Conservation (phyloP, 1,284 basidiomycete species). For the Rugosomyces carneus region DNA sequence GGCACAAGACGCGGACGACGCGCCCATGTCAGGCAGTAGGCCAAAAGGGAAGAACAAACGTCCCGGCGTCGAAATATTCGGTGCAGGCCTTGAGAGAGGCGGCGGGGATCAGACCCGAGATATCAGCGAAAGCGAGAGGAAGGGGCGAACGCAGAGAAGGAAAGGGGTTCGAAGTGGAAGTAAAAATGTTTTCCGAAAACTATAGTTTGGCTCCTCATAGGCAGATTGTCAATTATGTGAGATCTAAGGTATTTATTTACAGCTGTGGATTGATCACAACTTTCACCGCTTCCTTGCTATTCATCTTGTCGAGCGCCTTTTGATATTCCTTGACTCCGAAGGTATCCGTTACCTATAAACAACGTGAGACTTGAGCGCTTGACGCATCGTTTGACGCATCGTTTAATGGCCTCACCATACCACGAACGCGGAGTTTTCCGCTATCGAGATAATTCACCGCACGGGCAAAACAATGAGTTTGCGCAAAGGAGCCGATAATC, state of each 20-base stretch:
- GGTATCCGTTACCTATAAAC: slow-evolving; percentile 59
- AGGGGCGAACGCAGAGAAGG: slow-evolving; percentile 67
- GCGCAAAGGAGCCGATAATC: slow-evolving; percentile 85
- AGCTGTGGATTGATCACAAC: slow-evolving; percentile 47
- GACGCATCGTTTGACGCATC: not conserved
- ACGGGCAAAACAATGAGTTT: slow-evolving; percentile 82
- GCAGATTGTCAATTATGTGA: no score
- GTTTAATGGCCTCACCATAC: slow-evolving; percentile 51
- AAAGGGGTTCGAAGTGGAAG: slow-evolving; percentile 78
- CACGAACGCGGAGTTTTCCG: slow-evolving; percentile 76
- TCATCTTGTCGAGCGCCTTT: slow-evolving; percentile 81
- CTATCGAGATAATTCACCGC: slow-evolving; percentile 84
- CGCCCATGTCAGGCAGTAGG: slow-evolving; percentile 18
- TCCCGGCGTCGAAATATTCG: slow-evolving; percentile 75
- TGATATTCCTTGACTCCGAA: slow-evolving; percentile 78
- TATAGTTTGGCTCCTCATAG: slow-evolving; percentile 10
- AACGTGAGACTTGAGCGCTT: not conserved
- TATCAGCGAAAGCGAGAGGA: slow-evolving; percentile 51
- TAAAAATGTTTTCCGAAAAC: slow-evolving; percentile 67
- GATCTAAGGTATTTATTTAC: no score
- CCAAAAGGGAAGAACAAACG: slow-evolving; percentile 36
- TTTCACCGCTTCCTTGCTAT: slow-evolving; percentile 62
- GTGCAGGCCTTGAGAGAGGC: slow-evolving; percentile 81
- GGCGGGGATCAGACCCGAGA: slow-evolving; percentile 40
- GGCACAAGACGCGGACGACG: slow-evolving; percentile 27